Conservation (phyloP, 148 eudicot genomes). For the Simmondsia chinensis region DNA sequence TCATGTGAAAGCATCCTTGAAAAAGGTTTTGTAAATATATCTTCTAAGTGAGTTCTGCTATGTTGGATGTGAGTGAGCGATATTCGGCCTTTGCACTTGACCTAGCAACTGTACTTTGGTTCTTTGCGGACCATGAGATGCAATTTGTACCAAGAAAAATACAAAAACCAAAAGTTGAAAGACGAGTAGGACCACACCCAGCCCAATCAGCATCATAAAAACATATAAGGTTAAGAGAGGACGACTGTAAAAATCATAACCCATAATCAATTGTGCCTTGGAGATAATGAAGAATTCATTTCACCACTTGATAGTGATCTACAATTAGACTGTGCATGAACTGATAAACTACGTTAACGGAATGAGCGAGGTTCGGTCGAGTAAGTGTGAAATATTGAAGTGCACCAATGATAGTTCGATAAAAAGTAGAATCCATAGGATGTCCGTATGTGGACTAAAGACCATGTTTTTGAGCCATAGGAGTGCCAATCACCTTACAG, state of each 20-base stretch:
- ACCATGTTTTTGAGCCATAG: neutral
- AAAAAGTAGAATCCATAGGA: neutral
- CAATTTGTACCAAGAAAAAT: too few relatives aligned
- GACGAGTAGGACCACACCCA: too few relatives aligned
- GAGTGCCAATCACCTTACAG: neutral
- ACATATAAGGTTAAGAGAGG: neutral
- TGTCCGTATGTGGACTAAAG: neutral
- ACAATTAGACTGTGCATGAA: neutral
- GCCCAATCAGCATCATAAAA: neutral
- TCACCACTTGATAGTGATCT: neutral
- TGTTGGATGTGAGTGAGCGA: too few relatives aligned
- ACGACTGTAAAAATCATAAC: neutral
- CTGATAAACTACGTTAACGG: neutral
- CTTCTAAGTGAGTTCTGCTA: too few relatives aligned
- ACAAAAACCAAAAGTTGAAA: too few relatives aligned
- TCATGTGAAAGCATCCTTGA: too few relatives aligned
- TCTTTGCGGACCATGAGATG: too few relatives aligned
- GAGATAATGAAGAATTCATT: neutral
- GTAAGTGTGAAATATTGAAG: neutral
- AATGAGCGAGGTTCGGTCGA: neutral
- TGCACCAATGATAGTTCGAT: neutral
- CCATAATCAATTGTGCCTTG: neutral
- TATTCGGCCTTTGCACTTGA: too few relatives aligned
- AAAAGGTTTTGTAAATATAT: too few relatives aligned
- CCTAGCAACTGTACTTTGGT: too few relatives aligned